phyloP scores from a whole-genome alignment of 768 basidiomycete genomes.

The Hypsizygus marmoreus region DNA sequence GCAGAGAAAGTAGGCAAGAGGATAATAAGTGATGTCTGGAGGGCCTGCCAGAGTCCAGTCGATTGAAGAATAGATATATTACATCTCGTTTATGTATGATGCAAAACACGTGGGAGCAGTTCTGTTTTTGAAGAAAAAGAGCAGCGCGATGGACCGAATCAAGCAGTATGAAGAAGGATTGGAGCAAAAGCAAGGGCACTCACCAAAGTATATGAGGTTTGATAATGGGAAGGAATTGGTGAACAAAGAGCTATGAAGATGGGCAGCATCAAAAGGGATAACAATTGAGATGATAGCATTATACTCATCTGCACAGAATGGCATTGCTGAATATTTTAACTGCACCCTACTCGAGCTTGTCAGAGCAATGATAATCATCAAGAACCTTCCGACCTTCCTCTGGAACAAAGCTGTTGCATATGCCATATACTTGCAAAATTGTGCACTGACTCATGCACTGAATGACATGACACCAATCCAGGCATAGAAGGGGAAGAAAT shows the following conservation, averaged over 20 bases:
- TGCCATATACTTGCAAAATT: background rate
- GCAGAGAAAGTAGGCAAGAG: conserved; percentile 8
- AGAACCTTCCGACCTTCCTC: too few relatives aligned
- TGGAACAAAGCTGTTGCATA: background rate
- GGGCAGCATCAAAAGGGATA: conserved; percentile 8
- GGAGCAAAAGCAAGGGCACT: background rate
- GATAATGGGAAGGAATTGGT: conserved; percentile 23
- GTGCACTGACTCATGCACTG: background rate
- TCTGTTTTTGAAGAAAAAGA: background rate
- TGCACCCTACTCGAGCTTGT: conserved; percentile 23
- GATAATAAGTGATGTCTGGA: background rate
- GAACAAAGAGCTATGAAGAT: conserved; percentile 8
- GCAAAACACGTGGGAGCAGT: background rate
- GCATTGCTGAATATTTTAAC: too few relatives aligned
- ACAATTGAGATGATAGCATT: conserved; percentile 26
- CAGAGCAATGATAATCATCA: conserved; percentile 22
- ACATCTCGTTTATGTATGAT: conserved; percentile 2
- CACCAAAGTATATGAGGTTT: background rate
- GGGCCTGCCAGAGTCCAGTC: too few relatives aligned
- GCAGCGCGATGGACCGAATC: background rate
- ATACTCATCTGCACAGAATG: conserved; percentile 30
- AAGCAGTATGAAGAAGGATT: background rate
- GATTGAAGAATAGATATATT: too few relatives aligned
- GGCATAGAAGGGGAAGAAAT: conserved; percentile 17
- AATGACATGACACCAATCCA: conserved; percentile 19